phyloP scores from a whole-genome alignment of 768 basidiomycete species.

The Serendipita sp. region DNA sequence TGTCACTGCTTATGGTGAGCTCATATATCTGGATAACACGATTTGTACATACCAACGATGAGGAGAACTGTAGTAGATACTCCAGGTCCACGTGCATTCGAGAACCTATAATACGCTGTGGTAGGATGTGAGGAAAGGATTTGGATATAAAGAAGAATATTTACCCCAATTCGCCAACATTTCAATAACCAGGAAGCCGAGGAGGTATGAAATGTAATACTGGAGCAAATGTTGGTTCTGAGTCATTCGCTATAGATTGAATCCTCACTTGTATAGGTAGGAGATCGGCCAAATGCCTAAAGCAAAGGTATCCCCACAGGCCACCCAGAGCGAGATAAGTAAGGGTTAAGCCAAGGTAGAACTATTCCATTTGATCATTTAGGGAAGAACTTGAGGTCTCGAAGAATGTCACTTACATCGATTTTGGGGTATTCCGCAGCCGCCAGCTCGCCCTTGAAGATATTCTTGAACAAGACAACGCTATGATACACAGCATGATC shows the following conservation, averaged over 20 bases:
- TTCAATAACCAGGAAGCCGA: conserved; percentile 77
- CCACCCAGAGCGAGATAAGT: conserved; percentile 53
- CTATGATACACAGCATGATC: conserved; percentile 69
- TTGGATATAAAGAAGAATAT: conserved; percentile 10
- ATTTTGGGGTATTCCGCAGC: conserved; percentile 97
- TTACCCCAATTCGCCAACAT: conserved; percentile 84
- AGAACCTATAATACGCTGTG: conserved; percentile 80
- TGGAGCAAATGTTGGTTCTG: conserved; percentile 18
- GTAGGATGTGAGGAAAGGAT: background rate
- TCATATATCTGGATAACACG: background rate
- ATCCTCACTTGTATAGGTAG: conserved; percentile 65
- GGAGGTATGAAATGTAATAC: conserved; percentile 83
- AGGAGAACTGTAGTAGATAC: conserved; percentile 75
- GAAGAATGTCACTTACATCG: conserved; percentile 36
- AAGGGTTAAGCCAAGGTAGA: conserved; percentile 73
- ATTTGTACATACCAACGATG: conserved; percentile 52
- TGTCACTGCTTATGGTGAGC: conserved; percentile 40
- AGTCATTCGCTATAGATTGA: conserved; percentile 5
- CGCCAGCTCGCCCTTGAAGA: conserved; percentile 73
- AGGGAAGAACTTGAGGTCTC: background rate
- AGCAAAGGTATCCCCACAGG: conserved; percentile 75
- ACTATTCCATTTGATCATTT: conserved; percentile 28
- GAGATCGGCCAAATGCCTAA: conserved; percentile 61
- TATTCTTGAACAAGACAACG: conserved; percentile 69
- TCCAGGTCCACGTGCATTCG: conserved; percentile 70